Base-by-base conservation (phyloP, 805 yeast species). In the Zygotorulaspora danielsina region DNA sequence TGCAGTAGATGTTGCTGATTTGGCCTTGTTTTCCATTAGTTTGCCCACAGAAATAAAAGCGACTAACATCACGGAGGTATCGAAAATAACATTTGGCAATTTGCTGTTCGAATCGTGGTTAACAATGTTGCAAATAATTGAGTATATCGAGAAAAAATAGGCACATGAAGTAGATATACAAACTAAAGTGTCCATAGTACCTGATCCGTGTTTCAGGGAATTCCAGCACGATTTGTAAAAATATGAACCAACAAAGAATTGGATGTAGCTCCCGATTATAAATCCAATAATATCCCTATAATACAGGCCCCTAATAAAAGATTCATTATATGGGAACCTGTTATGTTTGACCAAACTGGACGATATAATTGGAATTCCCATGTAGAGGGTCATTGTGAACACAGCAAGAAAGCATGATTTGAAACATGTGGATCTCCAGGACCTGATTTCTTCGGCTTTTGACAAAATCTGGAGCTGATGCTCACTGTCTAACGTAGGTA, bases 121-220 rank as follows among this genome's bases (percentile, higher is more conserved):
- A 56, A 73, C 49, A 13, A 78, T 65, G 28, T 77, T 69, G 24
- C 70, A 60, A 1, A 73, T 20, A 45, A 87, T 76, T 0, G 93
- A 74, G 18, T 77, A 59, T 1, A 83, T 57, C 1, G 97, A 88
- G 53, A 85, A 90, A 4, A 68, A 34, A 55, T 78, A 93, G 4
- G 96, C 85, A 16, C 84, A 78, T 34, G 81, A 64, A 0, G 96
- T 88, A 3, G 97, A 86, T 15, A 84, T 69, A 37, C 84, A 79
- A 25, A 93, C 88, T 44, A 93, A 69, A 2, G 90, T 84, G 62
- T 93, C 98, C 98, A 93, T 94, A 6, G 90, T 87, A 7, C 81
- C 81, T 17, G 85, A 79, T 5, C 79, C 73, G 53, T 84, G 88
- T 38, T 69, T 69, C 16, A 88, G 42, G 5, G 95, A 81, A 24